Evolutionary conservation across 495 filamentous ascomycete species (phyloP).

Genomic region (Mycothermus thermophilus): DNA sequence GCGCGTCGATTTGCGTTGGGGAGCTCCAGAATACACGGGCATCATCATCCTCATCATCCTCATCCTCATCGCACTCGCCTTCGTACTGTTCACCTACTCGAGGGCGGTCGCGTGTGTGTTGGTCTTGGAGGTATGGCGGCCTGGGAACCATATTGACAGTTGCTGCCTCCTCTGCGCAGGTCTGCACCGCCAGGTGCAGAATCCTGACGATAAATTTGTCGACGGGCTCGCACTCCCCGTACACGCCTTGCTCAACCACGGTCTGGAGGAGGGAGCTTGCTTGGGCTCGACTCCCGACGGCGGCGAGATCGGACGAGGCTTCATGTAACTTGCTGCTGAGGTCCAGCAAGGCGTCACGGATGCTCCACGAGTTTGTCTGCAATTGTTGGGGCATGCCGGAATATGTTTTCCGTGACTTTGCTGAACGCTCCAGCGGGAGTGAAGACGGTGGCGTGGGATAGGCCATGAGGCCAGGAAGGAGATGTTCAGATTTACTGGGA

Average conservation of each 20-base stretch:
- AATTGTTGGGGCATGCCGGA: not conserved
- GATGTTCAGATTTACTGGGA: no score
- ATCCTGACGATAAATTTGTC: not conserved
- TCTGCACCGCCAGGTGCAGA: not conserved
- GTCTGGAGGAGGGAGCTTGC: not conserved
- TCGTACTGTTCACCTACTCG: no score
- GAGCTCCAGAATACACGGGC: slow-evolving; percentile 1
- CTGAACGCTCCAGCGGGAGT: not conserved
- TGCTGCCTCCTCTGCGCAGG: not conserved
- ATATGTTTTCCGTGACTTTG: not conserved
- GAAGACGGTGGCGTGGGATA: no score
- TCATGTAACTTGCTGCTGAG: slow-evolving; percentile 1
- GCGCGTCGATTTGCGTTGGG: not conserved
- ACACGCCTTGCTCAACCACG: not conserved
- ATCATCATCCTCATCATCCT: no score
- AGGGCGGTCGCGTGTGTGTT: not conserved
- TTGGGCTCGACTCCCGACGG: not conserved
- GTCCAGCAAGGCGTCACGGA: not conserved
- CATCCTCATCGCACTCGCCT: no score
- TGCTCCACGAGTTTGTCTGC: no score
- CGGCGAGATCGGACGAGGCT: not conserved
- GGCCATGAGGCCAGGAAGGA: no score
- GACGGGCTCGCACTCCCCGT: not conserved
- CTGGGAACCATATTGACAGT: no score
- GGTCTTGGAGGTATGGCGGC: no score